Evolutionary conservation across 208 protist species (phyloP).

Genomic region (Trypanosoma theileri): DNA sequence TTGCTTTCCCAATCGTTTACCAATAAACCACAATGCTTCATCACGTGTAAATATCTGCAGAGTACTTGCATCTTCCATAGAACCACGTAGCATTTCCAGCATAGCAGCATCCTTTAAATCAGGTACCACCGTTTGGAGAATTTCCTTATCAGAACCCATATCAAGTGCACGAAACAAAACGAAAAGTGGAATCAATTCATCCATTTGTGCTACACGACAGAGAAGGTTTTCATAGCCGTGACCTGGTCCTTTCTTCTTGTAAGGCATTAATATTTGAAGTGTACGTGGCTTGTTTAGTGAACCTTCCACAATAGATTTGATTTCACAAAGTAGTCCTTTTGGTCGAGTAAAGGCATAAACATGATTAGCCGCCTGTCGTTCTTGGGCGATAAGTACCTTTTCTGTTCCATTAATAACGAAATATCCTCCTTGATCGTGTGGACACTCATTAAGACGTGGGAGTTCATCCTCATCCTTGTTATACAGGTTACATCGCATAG

Average conservation of each 20-base stretch:
- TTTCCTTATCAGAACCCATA: conserved; percentile 96
- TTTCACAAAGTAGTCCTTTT: conserved; percentile 94
- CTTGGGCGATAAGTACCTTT: conserved; percentile 95
- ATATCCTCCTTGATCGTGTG: conserved; percentile 96
- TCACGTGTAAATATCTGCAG: conserved; percentile 91
- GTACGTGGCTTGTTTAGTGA: conserved; percentile 86
- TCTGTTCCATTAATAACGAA: conserved; percentile 98
- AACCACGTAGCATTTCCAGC: conserved; percentile 85
- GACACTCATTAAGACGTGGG: conserved; percentile 89
- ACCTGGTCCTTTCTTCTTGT: conserved; percentile 36
- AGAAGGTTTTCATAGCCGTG: conserved; percentile 77
- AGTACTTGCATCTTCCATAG: conserved; percentile 91
- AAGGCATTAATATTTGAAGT: conserved; percentile 93
- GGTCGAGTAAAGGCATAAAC: conserved; percentile 96
- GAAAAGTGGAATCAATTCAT: conserved; percentile 88
- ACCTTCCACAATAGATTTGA: conserved; percentile 90
- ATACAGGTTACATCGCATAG: conserved; percentile 86
- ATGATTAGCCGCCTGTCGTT: conserved; percentile 92
- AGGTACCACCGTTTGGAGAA: conserved; percentile 92
- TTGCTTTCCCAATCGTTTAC: conserved; percentile 77
- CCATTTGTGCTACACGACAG: conserved; percentile 62
- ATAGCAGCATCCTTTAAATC: conserved; percentile 84
- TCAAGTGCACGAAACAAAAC: conserved; percentile 97
- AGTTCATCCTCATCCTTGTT: conserved; percentile 67
- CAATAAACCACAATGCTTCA: conserved; percentile 97